These are phyloP conservation scores for Calonectria pauciramosa DNA, from an alignment of 2,329 filamentous ascomycete genomes.

Conservation along the genomic window DNA sequence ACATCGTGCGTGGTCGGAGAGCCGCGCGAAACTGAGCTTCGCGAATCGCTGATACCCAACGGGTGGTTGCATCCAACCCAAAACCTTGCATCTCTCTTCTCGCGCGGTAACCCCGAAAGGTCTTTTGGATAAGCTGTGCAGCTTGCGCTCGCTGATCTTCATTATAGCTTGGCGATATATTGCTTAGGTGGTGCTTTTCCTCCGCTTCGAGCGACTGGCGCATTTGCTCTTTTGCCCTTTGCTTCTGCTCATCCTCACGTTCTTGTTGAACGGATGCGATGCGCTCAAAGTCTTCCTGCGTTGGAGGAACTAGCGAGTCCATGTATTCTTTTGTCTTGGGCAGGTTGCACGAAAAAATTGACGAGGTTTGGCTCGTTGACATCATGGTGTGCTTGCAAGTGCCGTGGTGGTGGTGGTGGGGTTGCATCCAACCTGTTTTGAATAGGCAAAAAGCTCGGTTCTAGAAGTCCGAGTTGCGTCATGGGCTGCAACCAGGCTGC, in stretches of 20 bases:
- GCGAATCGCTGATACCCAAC: constrained; percentile 77
- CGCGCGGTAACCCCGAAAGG: constrained; percentile 82
- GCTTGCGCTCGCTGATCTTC: constrained; percentile 56
- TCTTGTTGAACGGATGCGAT: constrained; percentile 64
- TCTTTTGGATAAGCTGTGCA: constrained; percentile 74
- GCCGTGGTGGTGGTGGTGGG: constrained; percentile 34
- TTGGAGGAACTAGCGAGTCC: constrained; percentile 64
- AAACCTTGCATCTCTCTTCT: constrained; percentile 79
- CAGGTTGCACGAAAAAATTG: constrained; percentile 29
- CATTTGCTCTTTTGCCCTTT: constrained; percentile 54
- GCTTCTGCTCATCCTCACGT: constrained; percentile 60
- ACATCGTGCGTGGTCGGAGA: constrained; percentile 58
- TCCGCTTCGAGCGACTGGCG: constrained; percentile 52
- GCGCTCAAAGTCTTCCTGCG: constrained; percentile 60
- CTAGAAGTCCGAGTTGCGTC: constrained; percentile 44
- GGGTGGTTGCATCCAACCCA: constrained; percentile 75
- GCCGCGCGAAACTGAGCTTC: constrained; percentile 69
- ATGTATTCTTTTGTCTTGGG: constrained; percentile 60
- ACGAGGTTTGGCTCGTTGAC: constrained; percentile 34
- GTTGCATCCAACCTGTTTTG: constrained; percentile 29
- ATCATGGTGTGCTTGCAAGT: constrained; percentile 26
- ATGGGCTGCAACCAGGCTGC: constrained; percentile 21
- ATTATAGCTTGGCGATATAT: constrained; percentile 29
- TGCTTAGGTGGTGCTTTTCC: constrained; percentile 40
- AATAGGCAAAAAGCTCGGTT: constrained; percentile 36